These are phyloP conservation scores for Lolium multiflorum DNA, from an alignment of 176 grass and related monocot species.

Conservation along the genomic window DNA sequence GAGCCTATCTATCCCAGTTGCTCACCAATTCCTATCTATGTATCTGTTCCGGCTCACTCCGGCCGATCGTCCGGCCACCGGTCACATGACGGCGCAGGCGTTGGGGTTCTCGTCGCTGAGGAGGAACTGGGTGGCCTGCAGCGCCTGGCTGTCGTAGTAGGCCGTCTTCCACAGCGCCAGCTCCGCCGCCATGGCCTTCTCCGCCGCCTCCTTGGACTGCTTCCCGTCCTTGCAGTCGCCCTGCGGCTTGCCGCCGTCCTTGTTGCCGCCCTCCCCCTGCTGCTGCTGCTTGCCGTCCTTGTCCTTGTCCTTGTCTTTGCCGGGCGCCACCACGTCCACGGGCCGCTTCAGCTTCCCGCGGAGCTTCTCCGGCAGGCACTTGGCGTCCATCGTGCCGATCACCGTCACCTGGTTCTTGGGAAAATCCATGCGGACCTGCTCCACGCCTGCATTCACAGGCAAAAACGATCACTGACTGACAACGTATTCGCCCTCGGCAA, in stretches of 20 bases:
- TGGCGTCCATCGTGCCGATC: constrained; percentile 73
- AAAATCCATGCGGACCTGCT: constrained; percentile 60
- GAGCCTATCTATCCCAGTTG: no score
- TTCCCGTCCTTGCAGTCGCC: background rate
- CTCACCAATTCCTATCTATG: background rate
- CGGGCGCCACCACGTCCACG: constrained; percentile 50
- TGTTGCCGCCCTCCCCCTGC: background rate
- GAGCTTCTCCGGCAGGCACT: constrained; percentile 61
- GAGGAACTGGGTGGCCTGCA: constrained; percentile 58
- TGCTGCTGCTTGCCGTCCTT: constrained; percentile 24
- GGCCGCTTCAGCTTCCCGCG: constrained; percentile 52
- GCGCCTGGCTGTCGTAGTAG: constrained; percentile 56
- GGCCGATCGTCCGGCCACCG: no score
- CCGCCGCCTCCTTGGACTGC: constrained; percentile 28
- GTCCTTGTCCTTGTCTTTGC: constrained; percentile 29
- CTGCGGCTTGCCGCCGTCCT: constrained; percentile 28
- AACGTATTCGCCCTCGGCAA: background rate
- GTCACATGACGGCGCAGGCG: constrained; percentile 68
- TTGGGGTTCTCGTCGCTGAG: constrained; percentile 95
- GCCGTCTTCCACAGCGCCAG: constrained; percentile 37
- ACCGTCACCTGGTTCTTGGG: constrained; percentile 74
- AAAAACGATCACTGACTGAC: no score
- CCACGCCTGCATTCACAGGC: constrained; percentile 45
- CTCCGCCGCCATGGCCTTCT: constrained; percentile 42
- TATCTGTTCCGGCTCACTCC: background rate